Evolutionary conservation across 768 basidiomycete species (phyloP).

Genomic region (Serendipita indica): DNA sequence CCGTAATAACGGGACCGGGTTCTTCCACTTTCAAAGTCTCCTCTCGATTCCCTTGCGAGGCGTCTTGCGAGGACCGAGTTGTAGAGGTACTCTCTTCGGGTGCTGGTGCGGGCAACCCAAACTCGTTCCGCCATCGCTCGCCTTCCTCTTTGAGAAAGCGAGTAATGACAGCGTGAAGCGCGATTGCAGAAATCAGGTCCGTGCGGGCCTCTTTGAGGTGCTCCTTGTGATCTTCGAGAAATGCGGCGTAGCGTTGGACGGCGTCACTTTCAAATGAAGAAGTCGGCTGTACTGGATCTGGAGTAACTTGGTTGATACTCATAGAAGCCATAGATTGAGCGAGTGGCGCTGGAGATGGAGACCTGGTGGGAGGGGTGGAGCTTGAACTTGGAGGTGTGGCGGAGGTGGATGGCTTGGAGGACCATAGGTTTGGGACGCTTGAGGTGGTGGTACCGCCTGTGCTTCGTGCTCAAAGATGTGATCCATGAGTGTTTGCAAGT

Average conservation of each 20-base stretch:
- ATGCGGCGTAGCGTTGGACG: neutral
- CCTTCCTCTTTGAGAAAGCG: neutral
- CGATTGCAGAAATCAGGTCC: neutral
- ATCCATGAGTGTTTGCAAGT: neutral
- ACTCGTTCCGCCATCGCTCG: neutral
- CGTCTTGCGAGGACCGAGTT: neutral
- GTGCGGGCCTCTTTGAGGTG: neutral
- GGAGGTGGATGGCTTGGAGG: neutral
- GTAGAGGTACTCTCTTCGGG: neutral
- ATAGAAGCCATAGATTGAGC: neutral
- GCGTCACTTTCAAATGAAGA: neutral
- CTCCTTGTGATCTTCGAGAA: neutral
- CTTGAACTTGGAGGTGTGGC: neutral
- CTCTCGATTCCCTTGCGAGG: neutral
- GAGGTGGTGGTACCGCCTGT: neutral
- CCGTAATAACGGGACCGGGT: neutral
- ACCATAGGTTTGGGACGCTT: neutral
- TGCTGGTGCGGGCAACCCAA: neutral
- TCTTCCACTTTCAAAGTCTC: neutral
- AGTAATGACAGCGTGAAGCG: neutral
- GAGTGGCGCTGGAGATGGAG: neutral
- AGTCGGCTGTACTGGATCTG: neutral
- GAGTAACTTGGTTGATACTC: neutral
- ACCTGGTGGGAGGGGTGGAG: neutral
- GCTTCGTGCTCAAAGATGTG: constrained; percentile 4